Percentiles rank a stretch among this genome's conserved stretches.
phyloP scores from a whole-genome alignment of 176 grass and related monocot genomes.

The Neostapfia colusana region DNA sequence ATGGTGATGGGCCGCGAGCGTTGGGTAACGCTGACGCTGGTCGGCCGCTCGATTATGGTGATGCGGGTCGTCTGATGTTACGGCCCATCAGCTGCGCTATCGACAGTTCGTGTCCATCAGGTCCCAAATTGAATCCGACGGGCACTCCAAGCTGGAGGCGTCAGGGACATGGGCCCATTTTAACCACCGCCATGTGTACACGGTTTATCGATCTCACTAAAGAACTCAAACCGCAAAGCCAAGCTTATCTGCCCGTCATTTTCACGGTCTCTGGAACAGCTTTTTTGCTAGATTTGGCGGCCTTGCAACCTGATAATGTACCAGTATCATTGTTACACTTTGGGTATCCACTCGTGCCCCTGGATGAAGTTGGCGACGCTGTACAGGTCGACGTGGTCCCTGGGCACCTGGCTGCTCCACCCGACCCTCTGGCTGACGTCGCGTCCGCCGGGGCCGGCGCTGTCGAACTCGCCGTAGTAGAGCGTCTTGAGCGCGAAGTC shows the following conservation, averaged over 20 bases:
- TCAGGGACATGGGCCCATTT: too few relatives aligned
- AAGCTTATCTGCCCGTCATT: neutral
- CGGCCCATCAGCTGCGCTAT: neutral
- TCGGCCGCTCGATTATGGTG: neutral
- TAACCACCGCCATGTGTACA: too few relatives aligned
- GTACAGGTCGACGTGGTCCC: conserved; percentile 65
- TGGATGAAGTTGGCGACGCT: conserved; percentile 81
- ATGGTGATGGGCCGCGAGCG: neutral
- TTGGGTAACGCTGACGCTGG: neutral
- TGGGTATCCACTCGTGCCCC: conserved; percentile 79
- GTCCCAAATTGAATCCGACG: neutral
- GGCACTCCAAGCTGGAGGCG: too few relatives aligned
- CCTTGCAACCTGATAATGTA: neutral
- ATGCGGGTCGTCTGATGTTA: too few relatives aligned
- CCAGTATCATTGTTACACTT: neutral
- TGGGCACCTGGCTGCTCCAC: conserved; percentile 85
- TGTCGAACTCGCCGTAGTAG: conserved; percentile 76
- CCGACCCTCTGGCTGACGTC: conserved; percentile 40
- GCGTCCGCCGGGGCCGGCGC: conserved; percentile 55
- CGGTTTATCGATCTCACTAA: too few relatives aligned
- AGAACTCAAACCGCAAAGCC: too few relatives aligned
- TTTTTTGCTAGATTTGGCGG: neutral
- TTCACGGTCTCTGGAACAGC: neutral
- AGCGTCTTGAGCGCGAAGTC: conserved; percentile 90
- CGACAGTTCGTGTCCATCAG: neutral